A percentile compares a stretch with the other conserved stretches of the same genome.
phyloP scores from a whole-genome alignment of 306 rosid species.

The Alnus rubra region DNA sequence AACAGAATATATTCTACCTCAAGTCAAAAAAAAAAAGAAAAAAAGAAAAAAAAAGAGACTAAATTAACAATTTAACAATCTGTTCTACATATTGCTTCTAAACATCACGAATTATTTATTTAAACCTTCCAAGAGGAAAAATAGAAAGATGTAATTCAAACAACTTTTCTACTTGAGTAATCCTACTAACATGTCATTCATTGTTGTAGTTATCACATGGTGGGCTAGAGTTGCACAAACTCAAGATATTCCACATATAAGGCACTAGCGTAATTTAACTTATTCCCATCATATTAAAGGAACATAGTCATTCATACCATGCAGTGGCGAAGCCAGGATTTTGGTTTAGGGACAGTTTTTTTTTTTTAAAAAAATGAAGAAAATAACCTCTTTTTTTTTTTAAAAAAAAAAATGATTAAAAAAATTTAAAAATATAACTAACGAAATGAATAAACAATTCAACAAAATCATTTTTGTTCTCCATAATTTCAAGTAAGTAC shows the following conservation, averaged over 20 bases:
- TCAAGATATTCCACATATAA: not conserved
- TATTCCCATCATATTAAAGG: not conserved
- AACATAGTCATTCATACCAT: not conserved
- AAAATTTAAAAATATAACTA: too few relatives aligned
- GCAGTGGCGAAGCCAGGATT: not conserved
- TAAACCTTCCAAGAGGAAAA: not conserved
- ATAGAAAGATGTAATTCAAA: not conserved
- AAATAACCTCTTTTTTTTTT: too few relatives aligned
- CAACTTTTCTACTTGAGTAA: not conserved
- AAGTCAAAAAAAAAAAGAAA: not conserved
- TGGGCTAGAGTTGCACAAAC: not conserved
- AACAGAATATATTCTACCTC: not conserved
- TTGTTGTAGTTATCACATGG: not conserved
- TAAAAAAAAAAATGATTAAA: too few relatives aligned
- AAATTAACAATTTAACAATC: not conserved
- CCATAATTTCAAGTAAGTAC: too few relatives aligned
- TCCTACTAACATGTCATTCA: not conserved
- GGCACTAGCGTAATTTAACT: not conserved
- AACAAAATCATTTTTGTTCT: too few relatives aligned
- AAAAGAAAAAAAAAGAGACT: not conserved
- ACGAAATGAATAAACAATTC: too few relatives aligned
- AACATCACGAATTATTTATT: not conserved
- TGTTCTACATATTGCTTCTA: not conserved
- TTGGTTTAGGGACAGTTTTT: too few relatives aligned
- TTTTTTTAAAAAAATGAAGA: too few relatives aligned